These are phyloP conservation scores for Trichoderma harzianum DNA, from an alignment of 2,329 filamentous ascomycete species.

Conservation along the genomic window DNA sequence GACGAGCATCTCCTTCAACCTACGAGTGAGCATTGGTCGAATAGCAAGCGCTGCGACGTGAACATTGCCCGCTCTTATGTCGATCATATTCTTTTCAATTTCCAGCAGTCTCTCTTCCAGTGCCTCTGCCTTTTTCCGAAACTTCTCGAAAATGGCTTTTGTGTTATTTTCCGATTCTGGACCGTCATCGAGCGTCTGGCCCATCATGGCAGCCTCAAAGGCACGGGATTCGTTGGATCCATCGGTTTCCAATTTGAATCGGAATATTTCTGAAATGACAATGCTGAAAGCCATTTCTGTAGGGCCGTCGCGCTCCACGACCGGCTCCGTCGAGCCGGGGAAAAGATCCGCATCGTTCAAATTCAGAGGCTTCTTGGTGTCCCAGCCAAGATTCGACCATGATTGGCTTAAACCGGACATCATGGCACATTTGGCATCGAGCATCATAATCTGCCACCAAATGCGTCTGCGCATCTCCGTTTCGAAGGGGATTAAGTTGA, in stretches of 20 bases:
- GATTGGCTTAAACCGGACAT: slow-evolving; percentile 55
- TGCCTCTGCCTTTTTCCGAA: slow-evolving; percentile 39
- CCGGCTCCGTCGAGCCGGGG: slow-evolving; percentile 49
- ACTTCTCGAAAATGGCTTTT: slow-evolving; percentile 36
- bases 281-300: slow-evolving; percentile 60
- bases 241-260: slow-evolving; percentile 46
- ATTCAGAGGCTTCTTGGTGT: slow-evolving; percentile 55
- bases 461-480: slow-evolving; percentile 64
- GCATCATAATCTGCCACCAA: slow-evolving; percentile 63
- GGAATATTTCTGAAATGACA: slow-evolving; percentile 48
- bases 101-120: slow-evolving; percentile 43
- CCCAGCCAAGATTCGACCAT: slow-evolving; percentile 50
- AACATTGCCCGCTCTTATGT: slow-evolving; percentile 49
- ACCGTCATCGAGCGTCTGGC: slow-evolving; percentile 36
- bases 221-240: slow-evolving; percentile 40
- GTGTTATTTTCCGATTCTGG: slow-evolving; percentile 23
- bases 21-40: slow-evolving; percentile 47
- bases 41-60: slow-evolving; percentile 50
- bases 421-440: slow-evolving; percentile 56
- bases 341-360: slow-evolving; percentile 58
- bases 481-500: slow-evolving; percentile 59
- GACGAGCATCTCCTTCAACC: slow-evolving; percentile 46
- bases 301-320: slow-evolving; percentile 52
- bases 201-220: slow-evolving; percentile 49
- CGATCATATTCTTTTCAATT: slow-evolving; percentile 49